Base-by-base conservation (phyloP, 106 monocot genomes). In the Phalaenopsis equestris region DNA sequence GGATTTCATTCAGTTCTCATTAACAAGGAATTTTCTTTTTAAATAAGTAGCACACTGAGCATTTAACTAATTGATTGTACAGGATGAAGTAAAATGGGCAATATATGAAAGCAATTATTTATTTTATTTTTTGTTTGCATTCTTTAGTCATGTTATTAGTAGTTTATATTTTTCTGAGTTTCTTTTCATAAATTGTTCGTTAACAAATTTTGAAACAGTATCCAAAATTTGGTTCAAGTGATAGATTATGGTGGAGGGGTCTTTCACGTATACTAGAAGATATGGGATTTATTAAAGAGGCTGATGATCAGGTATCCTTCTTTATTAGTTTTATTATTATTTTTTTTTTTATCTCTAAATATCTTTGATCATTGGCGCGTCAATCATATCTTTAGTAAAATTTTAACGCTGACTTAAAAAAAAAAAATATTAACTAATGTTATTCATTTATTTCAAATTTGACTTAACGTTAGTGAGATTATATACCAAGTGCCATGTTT, bases 231-330 rank as follows among this genome's bases (percentile, higher is more conserved):
- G 85, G 84, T 36, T 47, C 88, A 67, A 91, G 52, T 73, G 91
- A 92, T 79, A 76, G 45, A 76, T 43, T 82, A 75, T 94, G 94
- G 97, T 98, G 94, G 98, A 89, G 86, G 77, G 98, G 98, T 24
- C 87, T 99, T 78, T 84, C 94, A 77, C 89, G 93, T 4, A 91
- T 93, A 78, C 79, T 99, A 80, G 82, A 88, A 83, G 86, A 91
- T 30, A 88, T 83, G 73, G 87, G 88, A 39, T 94, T 88, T 78
- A 90, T 99, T 57, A 87, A 82, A 82, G 92, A 99, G 79, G 87
- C 82, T 17, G 87, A 83, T 82, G 80, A 81, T 61, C 73, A 70
- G 88, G 96, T 96, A 85, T 80, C 85, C 74, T 70, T 39, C 38
- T 70, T 70, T 4, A 12, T 5, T 15, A 70, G 6, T 39, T 70